Evolutionary conservation across 257 asterid genomes (phyloP), one percentile per base, ranked within the genome.

Genomic region (Solanum verrucosum): DNA sequence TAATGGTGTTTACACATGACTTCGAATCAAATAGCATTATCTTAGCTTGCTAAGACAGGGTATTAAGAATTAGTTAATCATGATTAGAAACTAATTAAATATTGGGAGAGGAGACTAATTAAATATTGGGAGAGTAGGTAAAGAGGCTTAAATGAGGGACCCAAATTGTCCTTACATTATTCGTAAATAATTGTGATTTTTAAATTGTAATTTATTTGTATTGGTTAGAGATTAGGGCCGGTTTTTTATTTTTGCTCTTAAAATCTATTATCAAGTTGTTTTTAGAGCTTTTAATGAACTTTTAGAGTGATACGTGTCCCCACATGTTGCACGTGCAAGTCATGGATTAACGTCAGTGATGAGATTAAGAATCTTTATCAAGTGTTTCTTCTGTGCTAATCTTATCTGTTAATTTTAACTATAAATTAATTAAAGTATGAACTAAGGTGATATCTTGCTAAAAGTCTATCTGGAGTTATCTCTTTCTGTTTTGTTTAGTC

Each of bases 271-370:
- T 81, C 85, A 46, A 81, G 68, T 81, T 81, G 85, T 46, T 34
- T 29, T 29, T 37, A 44, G 42, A 70, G 31, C 31, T 15, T 81
- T 34, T 82, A 31, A 27, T 18, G 29, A 37, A 16, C 40, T 21
- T 56, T 70, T 44, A 21, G 9, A 3, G 63, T 67, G 65, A 46
- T 27, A 21, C 44, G 46, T 46, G 87, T 87, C 86, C 88, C 90
- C 90, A 88, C 88, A 74, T 88, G 88, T 84, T 87, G 88, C 92
- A 92, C 93, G 93, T 91, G 93, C 93, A 87, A 34, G 67, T 84
- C 91, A 86, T 91, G 87, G 90, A 52, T 37, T 81, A 84, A 84
- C 91, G 93, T 90, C 93, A 91, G 90, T 90, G 23, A 87, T 72
- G n/a, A 44, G 23, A 74, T 63, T 86, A 60, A 72, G 70, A 85